These are phyloP conservation scores for Aureobasidium zeae DNA, from an alignment of 2,329 filamentous ascomycete species.

Conservation along the genomic window DNA sequence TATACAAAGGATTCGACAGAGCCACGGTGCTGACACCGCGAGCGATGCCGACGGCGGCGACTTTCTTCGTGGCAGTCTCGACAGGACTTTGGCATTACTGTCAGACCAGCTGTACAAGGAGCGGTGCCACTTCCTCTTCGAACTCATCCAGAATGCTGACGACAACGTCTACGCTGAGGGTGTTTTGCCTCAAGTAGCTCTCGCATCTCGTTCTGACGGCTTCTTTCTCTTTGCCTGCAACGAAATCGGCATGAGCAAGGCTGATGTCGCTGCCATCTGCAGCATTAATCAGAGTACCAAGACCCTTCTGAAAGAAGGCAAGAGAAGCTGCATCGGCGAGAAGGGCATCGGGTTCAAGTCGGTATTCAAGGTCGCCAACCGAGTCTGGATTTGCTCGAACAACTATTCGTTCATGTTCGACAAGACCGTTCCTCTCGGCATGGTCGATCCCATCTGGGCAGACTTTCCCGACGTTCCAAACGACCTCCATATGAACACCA, in stretches of 20 bases:
- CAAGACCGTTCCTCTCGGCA: slow-evolving; percentile 25
- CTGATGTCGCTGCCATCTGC: slow-evolving; percentile 41
- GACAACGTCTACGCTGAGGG: slow-evolving; percentile 36
- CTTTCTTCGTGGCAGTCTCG: neutral
- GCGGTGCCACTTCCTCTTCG: slow-evolving; percentile 41
- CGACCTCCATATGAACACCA: slow-evolving; percentile 16
- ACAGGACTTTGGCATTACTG: slow-evolving; percentile 2
- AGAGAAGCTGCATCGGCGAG: slow-evolving; percentile 40
- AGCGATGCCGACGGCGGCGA: neutral
- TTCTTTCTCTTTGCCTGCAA: slow-evolving; percentile 37
- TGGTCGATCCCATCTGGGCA: slow-evolving; percentile 28
- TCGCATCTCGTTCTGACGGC: slow-evolving; percentile 21
- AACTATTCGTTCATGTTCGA: slow-evolving; percentile 39
- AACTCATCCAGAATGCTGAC: slow-evolving; percentile 48
- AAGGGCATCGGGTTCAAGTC: slow-evolving; percentile 48
- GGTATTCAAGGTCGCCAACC: slow-evolving; percentile 40
- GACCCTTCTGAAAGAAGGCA: slow-evolving; percentile 19
- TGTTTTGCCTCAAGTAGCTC: slow-evolving; percentile 24
- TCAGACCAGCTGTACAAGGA: slow-evolving; percentile 28
- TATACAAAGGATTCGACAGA: slow-evolving; percentile 2
- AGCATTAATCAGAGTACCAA: slow-evolving; percentile 40
- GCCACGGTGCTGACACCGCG: slow-evolving; percentile 3
- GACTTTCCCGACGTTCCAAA: slow-evolving; percentile 23
- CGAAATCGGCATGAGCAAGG: slow-evolving; percentile 38
- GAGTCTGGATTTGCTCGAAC: slow-evolving; percentile 39